Conservation (phyloP, 805 yeast genomes). For the Candida insectorum region DNA sequence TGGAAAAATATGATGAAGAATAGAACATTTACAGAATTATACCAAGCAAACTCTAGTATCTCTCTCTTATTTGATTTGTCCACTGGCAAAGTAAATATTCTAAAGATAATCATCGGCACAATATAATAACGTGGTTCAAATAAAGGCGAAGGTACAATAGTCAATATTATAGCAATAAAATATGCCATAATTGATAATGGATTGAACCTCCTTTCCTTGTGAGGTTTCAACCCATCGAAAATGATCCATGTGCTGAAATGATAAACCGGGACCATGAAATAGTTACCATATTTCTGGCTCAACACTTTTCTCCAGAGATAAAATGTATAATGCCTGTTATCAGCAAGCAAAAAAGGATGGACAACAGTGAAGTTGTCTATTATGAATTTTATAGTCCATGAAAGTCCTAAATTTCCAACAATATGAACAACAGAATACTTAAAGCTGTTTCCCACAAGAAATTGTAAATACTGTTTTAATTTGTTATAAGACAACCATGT, state of each 20-base stretch:
- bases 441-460: slow-evolving; percentile 5
- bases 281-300: slow-evolving; percentile 42
- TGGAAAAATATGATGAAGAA: slow-evolving; percentile 55
- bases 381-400: slow-evolving; percentile 36
- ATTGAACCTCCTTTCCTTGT: slow-evolving; percentile 13
- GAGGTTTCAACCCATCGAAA: slow-evolving; percentile 13
- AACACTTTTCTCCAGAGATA: slow-evolving; percentile 75
- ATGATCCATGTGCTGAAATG: slow-evolving; percentile 52
- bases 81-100: slow-evolving; percentile 42
- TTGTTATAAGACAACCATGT: slow-evolving; percentile 58
- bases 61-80: slow-evolving; percentile 27
- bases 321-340: slow-evolving; percentile 90
- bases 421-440: slow-evolving; percentile 14
- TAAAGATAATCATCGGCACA: slow-evolving; percentile 73
- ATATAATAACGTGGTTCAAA: slow-evolving; percentile 94
- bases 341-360: slow-evolving; percentile 91
- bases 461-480: slow-evolving; percentile 9
- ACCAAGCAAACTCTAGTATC: slow-evolving; percentile 60
- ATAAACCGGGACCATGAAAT: slow-evolving; percentile 61
- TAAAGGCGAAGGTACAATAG: slow-evolving; percentile 84
- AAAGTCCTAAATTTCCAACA: slow-evolving; percentile 10
- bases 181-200: slow-evolving; percentile 48
- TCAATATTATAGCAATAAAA: slow-evolving; percentile 49
- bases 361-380: slow-evolving; percentile 64
- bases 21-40: slow-evolving; percentile 49